Evolutionary conservation across 345 rosid genomes (phyloP).

Genomic region (Luvunga scandens): DNA sequence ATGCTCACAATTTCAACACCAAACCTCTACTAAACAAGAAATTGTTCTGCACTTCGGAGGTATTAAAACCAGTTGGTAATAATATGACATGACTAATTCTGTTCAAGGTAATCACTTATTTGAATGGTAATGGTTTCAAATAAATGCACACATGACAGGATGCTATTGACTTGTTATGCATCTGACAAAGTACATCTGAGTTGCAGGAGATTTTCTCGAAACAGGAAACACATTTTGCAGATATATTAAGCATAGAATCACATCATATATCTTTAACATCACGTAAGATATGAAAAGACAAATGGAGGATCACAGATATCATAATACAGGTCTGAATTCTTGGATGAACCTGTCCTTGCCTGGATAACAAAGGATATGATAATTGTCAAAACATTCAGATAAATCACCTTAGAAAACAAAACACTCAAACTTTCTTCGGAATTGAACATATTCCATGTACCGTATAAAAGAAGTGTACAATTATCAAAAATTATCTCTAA

Average conservation of each 20-base stretch:
- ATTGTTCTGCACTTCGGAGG: no score
- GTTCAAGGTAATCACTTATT: no score
- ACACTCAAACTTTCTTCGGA: no score
- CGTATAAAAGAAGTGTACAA: not conserved
- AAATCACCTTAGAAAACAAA: not conserved
- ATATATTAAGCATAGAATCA: not conserved
- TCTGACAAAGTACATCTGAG: no score
- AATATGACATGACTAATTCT: no score
- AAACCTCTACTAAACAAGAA: slow-evolving; percentile 2
- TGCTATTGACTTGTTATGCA: no score
- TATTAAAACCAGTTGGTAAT: no score
- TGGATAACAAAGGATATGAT: not conserved
- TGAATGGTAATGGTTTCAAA: no score
- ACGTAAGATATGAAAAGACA: slow-evolving; percentile 6
- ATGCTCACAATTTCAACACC: not conserved
- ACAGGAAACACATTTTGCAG: not conserved
- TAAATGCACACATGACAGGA: no score
- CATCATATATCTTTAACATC: not conserved
- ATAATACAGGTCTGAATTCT: not conserved
- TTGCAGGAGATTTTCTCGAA: no score
- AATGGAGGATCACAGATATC: not conserved
- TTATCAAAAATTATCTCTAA: not conserved
- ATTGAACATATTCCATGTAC: not conserved
- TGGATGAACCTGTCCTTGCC: not conserved
- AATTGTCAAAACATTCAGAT: not conserved